A percentile compares a stretch with the other conserved stretches of the same genome.
Evolutionary conservation across 805 yeast species (phyloP).

Genomic region (Allodekkera sacchari): DNA sequence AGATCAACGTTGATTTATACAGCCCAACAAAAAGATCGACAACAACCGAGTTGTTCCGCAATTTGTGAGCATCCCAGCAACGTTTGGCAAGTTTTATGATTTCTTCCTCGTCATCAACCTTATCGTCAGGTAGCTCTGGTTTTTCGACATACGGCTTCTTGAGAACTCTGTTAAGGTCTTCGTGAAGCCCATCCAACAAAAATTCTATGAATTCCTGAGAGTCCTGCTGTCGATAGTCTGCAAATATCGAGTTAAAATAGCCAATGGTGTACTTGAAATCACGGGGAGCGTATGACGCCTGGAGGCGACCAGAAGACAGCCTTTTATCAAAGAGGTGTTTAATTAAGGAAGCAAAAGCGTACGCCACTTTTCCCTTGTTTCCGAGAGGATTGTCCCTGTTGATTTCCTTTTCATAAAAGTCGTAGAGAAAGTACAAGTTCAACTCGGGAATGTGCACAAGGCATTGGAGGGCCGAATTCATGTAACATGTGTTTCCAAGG

Average conservation of each 20-base stretch:
- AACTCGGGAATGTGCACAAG: conserved; percentile 80
- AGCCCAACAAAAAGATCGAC: conserved; percentile 84
- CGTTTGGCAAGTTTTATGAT: conserved; percentile 57
- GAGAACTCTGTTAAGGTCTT: conserved; percentile 77
- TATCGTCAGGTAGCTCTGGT: conserved; percentile 67
- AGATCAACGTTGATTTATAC: conserved; percentile 81
- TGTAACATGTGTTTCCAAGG: conserved; percentile 86
- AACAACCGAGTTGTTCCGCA: conserved; percentile 77
- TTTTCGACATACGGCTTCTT: conserved; percentile 84
- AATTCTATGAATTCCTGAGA: conserved; percentile 89
- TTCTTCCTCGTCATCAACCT: conserved; percentile 42
- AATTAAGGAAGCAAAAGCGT: conserved; percentile 62
- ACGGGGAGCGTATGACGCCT: conserved; percentile 46
- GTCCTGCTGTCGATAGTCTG: conserved; percentile 83
- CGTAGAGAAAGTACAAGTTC: conserved; percentile 61
- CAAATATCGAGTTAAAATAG: conserved; percentile 65
- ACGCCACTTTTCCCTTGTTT: conserved; percentile 72
- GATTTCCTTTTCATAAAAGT: conserved; percentile 53
- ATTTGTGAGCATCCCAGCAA: conserved; percentile 75
- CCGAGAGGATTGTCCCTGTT: conserved; percentile 81
- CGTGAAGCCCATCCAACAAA: conserved; percentile 82
- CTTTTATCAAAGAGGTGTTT: conserved; percentile 42
- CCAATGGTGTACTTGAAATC: conserved; percentile 77
- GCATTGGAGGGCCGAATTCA: conserved; percentile 93
- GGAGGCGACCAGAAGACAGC: conserved; percentile 11